These are phyloP conservation scores for Rhododendron griersonianum DNA, from an alignment of 148 eudicot genomes.

Conservation along the genomic window DNA sequence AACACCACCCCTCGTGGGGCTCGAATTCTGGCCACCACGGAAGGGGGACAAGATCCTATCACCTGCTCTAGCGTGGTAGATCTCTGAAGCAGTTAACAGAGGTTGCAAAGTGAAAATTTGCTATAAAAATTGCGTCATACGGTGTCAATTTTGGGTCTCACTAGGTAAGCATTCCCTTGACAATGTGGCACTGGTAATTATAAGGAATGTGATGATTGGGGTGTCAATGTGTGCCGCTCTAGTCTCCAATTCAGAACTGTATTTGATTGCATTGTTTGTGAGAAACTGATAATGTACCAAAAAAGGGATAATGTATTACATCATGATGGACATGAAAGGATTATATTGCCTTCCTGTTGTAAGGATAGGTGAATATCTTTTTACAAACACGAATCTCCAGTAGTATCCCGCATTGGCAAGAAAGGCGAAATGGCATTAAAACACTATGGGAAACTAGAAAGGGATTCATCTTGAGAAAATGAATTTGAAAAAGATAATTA, in stretches of 20 bases:
- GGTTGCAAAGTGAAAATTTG: background rate
- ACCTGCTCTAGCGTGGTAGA: too few relatives aligned
- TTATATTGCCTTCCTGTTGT: background rate
- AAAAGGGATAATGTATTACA: background rate
- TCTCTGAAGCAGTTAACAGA: background rate
- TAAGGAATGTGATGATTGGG: background rate
- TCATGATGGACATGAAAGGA: background rate
- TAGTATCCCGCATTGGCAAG: too few relatives aligned
- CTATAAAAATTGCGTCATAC: background rate
- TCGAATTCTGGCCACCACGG: too few relatives aligned
- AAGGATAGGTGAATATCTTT: background rate
- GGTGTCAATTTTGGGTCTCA: background rate
- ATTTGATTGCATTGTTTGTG: background rate
- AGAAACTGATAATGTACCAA: background rate
- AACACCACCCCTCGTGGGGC: too few relatives aligned
- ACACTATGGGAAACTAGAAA: background rate
- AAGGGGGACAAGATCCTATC: too few relatives aligned
- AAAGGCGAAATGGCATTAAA: background rate
- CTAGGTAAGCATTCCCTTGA: background rate
- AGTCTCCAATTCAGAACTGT: background rate
- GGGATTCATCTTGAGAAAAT: background rate
- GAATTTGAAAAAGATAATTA: background rate
- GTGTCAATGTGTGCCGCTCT: background rate
- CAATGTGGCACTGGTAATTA: background rate
- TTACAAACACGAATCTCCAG: background rate